These are phyloP conservation scores for Prunus dulcis DNA, from an alignment of 306 rosid genomes.

Conservation along the genomic window DNA sequence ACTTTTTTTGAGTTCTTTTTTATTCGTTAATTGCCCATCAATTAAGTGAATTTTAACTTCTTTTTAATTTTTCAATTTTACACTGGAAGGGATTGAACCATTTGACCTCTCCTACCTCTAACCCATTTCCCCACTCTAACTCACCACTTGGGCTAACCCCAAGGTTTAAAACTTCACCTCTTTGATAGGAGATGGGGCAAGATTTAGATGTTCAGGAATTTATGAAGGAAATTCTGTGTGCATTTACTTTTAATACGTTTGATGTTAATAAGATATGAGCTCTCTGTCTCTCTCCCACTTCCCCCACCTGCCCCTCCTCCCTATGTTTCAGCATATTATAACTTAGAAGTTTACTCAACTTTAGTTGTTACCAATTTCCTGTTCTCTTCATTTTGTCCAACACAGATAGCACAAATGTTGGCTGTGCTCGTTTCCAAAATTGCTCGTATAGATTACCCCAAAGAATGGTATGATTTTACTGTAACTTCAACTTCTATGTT, in stretches of 20 bases:
- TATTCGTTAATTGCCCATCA: neutral
- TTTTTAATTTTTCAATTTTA: too few species aligned
- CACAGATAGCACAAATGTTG: slow-evolving; percentile 83
- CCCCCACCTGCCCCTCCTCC: neutral
- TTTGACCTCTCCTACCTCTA: too few species aligned
- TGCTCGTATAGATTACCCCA: slow-evolving; percentile 93
- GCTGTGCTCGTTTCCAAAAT: slow-evolving; percentile 92
- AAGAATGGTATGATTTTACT: slow-evolving; percentile 67
- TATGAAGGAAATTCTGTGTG: neutral
- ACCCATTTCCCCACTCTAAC: too few species aligned
- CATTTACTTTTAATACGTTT: slow-evolving; percentile 2
- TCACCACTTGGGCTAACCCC: neutral
- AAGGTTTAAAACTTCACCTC: neutral
- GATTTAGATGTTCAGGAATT: neutral
- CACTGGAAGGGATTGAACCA: too few species aligned
- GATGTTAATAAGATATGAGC: slow-evolving; percentile 6
- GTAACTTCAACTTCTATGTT: slow-evolving; percentile 7
- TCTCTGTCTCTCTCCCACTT: neutral
- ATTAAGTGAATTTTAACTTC: neutral
- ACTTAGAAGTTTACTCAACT: slow-evolving; percentile 3
- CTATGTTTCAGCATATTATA: neutral
- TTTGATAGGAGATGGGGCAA: neutral
- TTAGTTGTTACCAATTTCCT: slow-evolving; percentile 24
- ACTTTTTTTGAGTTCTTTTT: neutral
- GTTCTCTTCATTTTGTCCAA: slow-evolving; percentile 19